phyloP scores from a whole-genome alignment of 306 rosid genomes.

The Cicer judaicum region DNA sequence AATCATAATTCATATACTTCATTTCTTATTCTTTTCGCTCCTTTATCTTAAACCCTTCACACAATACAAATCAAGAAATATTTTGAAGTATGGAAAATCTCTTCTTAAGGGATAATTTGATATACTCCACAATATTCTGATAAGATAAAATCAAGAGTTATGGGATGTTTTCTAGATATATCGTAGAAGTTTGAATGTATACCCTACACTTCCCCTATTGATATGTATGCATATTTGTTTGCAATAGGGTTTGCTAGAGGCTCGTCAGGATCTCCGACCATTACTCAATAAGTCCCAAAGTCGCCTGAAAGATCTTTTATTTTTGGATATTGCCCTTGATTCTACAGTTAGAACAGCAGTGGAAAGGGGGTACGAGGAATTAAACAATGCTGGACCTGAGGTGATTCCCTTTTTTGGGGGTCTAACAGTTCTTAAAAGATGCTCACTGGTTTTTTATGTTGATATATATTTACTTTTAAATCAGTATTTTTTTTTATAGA shows the following conservation, averaged over 20 bases:
- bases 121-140: not conserved
- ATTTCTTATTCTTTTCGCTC: not conserved
- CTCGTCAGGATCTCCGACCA: constrained; percentile 84
- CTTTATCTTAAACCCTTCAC: constrained; percentile 1
- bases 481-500: not conserved
- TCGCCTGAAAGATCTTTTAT: constrained; percentile 92
- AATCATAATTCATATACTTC: not conserved
- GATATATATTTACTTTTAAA: not conserved
- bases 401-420: constrained; percentile 50
- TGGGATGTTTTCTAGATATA: not conserved
- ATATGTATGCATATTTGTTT: constrained; percentile 30
- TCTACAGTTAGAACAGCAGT: constrained; percentile 92
- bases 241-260: constrained; percentile 86
- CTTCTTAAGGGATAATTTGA: not conserved
- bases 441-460: constrained; percentile 7
- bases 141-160: not conserved
- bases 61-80: not conserved
- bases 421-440: constrained; percentile 26
- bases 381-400: constrained; percentile 84
- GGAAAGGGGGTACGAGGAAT: constrained; percentile 87
- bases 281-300: constrained; percentile 67
- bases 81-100: not conserved
- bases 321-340: constrained; percentile 97
- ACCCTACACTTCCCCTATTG: constrained; percentile 34
- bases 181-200: not conserved